Base-by-base conservation (phyloP, 441 rosid genomes). In the Corymbia calophylla region DNA sequence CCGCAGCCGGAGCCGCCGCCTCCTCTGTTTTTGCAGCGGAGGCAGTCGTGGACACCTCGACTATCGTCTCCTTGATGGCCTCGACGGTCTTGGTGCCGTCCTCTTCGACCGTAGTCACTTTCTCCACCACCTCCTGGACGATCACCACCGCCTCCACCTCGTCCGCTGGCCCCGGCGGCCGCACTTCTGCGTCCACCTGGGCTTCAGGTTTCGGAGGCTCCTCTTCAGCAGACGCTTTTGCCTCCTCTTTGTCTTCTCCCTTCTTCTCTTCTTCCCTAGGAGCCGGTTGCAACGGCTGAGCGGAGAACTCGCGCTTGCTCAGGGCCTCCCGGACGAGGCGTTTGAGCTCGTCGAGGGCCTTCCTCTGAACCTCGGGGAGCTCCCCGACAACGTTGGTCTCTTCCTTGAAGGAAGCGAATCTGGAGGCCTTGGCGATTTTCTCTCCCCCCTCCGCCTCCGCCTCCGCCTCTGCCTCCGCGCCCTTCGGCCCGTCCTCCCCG, bases 341-440 rank as follows among this genome's bases (percentile, higher is more conserved):
- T 87, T 92, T 97, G 12, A 97, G 91, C 53, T 97, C 99, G 32
- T 94, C 94, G 29, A 97, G 92, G 56, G 97, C 95, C 90, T 93
- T 96, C 88, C 91, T 93, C 91, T 97, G 96, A 35, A 90, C 82
- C n/a, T 93, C 93, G 6, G 97, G 92, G 86, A 97, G 97, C 94
- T 97, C 98, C 56, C 94, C 92, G 29, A 95, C 93, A 49, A 89
- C 90, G 89, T 96, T 95, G 91, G 96, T 97, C 90, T 97, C 98
- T 92, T 97, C 99, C 92, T 97, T 97, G 91, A 97, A 97, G 21
- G 99, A 97, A 54, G 64, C 44, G 88, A 60, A 86, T 9, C 13
- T 60, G 48, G 66, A 53, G 27, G 49, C 58, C 88, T 86, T 86
- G 68, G 21, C 66, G 7, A 86, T 29, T 19, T n/a, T 58, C 87